A percentile compares a stretch with the other conserved stretches of the same genome.
Conservation (phyloP, 2,329 filamentous ascomycete genomes). For the Microsporum audouinii region DNA sequence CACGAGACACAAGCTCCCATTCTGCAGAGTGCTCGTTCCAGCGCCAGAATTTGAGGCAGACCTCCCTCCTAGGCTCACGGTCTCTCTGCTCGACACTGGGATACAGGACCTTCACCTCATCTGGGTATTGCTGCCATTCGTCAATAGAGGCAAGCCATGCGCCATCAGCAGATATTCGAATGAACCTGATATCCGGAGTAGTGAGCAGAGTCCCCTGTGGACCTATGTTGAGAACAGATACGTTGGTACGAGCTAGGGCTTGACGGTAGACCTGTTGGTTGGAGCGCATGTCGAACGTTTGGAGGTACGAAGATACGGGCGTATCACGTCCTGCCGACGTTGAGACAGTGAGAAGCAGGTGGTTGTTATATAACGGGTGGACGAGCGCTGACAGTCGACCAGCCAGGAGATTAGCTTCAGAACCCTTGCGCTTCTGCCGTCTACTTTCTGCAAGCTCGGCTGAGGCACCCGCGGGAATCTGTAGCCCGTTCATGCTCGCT, state of each 20-base stretch:
- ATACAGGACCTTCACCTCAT: constrained; percentile 53
- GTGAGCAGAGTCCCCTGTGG: constrained; percentile 59
- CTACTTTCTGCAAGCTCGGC: neutral
- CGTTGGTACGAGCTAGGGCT: constrained; percentile 76
- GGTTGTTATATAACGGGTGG: constrained; percentile 51
- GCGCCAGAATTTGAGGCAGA: constrained; percentile 85
- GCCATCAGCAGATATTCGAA: constrained; percentile 69
- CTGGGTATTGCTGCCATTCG: constrained; percentile 66
- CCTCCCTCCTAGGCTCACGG: constrained; percentile 40
- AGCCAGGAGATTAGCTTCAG: constrained; percentile 38
- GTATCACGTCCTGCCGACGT: constrained; percentile 36
- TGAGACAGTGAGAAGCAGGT: constrained; percentile 56
- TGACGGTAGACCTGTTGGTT: constrained; percentile 73
- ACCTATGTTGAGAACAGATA: constrained; percentile 66
- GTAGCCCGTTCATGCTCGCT: constrained; percentile 72
- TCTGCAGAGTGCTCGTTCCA: constrained; percentile 44
- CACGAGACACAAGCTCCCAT: constrained; percentile 68
- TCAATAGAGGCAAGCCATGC: constrained; percentile 86
- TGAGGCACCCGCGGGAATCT: constrained; percentile 34
- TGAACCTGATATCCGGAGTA: constrained; percentile 64
- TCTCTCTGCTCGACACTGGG: constrained; percentile 16
- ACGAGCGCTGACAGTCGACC: constrained; percentile 46
- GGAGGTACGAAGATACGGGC: constrained; percentile 52
- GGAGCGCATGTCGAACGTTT: constrained; percentile 74
- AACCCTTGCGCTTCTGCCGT: constrained; percentile 6